phyloP scores from a whole-genome alignment of 2,329 filamentous ascomycete genomes.

The Aspergillus alliaceus region DNA sequence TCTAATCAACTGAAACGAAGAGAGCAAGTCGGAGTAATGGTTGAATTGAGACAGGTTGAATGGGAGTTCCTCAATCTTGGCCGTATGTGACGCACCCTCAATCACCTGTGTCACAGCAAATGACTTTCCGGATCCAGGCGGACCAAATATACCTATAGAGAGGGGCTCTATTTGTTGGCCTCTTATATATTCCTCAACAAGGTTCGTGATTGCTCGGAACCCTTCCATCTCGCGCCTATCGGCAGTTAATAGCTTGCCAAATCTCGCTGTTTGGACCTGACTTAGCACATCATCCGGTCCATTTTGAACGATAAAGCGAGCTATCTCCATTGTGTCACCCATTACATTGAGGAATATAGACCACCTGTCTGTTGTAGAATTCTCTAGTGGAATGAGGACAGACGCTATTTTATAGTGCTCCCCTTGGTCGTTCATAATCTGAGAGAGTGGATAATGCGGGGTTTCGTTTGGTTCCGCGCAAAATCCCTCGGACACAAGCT shows the following conservation, averaged over 20 bases:
- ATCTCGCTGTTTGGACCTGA: neutral
- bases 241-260: neutral
- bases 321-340: too few species aligned
- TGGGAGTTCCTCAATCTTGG: too few species aligned
- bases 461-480: too few species aligned
- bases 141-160: slow-evolving; percentile 4
- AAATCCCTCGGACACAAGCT: too few species aligned
- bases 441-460: too few species aligned
- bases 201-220: slow-evolving; percentile 3
- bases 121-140: slow-evolving; percentile 3
- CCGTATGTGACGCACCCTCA: neutral
- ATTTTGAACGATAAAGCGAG: too few species aligned
- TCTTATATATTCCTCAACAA: neutral
- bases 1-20: neutral
- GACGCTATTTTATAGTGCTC: too few species aligned
- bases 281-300: too few species aligned
- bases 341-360: too few species aligned
- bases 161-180: neutral
- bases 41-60: slow-evolving; percentile 6
- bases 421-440: too few species aligned
- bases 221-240: slow-evolving; percentile 2
- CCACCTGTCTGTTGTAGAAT: too few species aligned
- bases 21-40: neutral
- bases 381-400: too few species aligned
- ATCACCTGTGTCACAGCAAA: neutral